Base-by-base conservation (phyloP, 768 basidiomycete species). In the Suillus sp. region DNA sequence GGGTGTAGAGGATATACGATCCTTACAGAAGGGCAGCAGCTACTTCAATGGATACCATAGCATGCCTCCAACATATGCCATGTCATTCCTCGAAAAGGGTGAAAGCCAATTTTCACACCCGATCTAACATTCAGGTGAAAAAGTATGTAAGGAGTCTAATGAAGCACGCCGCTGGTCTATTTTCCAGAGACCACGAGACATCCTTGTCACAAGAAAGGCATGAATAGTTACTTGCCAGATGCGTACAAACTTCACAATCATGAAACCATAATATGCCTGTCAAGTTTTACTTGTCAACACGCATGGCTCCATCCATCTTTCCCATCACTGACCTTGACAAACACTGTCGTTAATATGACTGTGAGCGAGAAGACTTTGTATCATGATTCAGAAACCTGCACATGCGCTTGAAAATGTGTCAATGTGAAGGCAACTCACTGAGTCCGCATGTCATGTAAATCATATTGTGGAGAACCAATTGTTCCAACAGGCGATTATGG, bases 401-500 rank as follows among this genome's bases (percentile, higher is more conserved):
- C 5, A 11, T 57, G 11, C 13, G 14, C 16, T 30, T 27, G 18
- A n/a, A 56, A 57, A 40, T 20, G 18, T 27, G 25, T 13, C 37
- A 20, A 20, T 40, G 27, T 40, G 37, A 20, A 27, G 10, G 38
- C 11, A 27, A 40, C 56, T 57, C 38, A 57, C 56, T 7, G 6
- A 57, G 56, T 30, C 56, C 56, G 27, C 56, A 57, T 18, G 56
- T 57, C 25, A 57, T 2, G 56, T 40, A 57, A 57, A 57, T 57
- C 3, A 30, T 11, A 40, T 57, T 57, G 18, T 57, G 56, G 6
- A 27, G 18, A 38, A 57, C 27, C 25, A 57, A 27, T 20, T 13
- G 56, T 30, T 6, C 27, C 25, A 57, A 8, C 27, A 57, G 38
- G 10, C 56, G 56, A 57, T 57, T 57, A 20, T 57, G 18, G 2